Evolutionary conservation across 2,329 filamentous ascomycete species (phyloP).

Genomic region (Ceratocystis harringtonii): DNA sequence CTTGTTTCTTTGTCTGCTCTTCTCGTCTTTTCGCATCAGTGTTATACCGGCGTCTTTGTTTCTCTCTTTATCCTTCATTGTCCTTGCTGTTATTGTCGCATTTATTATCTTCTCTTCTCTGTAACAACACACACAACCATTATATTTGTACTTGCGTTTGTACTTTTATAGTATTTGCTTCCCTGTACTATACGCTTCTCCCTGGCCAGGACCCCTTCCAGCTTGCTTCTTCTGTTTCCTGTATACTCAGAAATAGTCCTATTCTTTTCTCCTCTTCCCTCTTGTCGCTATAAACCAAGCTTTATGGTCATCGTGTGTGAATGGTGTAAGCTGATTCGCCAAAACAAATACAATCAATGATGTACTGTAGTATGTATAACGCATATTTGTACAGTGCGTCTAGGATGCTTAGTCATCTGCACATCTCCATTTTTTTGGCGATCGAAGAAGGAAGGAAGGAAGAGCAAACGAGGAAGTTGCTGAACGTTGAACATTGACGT

Average conservation of each 20-base stretch:
- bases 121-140: constrained; percentile 1
- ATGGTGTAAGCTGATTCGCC: neutral
- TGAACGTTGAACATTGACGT: no score
- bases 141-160: neutral
- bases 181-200: no score
- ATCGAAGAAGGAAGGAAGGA: neutral
- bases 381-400: neutral
- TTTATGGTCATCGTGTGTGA: neutral
- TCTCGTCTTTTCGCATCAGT: neutral
- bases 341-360: neutral
- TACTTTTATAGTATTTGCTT: neutral
- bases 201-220: no score
- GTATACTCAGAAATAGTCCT: no score
- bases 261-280: no score
- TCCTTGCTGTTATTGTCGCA: neutral
- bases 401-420: neutral
- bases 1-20: constrained; percentile 3
- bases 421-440: neutral
- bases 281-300: neutral
- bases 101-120: neutral
- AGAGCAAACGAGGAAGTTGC: no score
- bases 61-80: neutral
- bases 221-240: no score
- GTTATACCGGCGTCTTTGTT: neutral
- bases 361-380: no score